Conservation (phyloP, 2,329 filamentous ascomycete species). For the Aspergillus fructus region DNA sequence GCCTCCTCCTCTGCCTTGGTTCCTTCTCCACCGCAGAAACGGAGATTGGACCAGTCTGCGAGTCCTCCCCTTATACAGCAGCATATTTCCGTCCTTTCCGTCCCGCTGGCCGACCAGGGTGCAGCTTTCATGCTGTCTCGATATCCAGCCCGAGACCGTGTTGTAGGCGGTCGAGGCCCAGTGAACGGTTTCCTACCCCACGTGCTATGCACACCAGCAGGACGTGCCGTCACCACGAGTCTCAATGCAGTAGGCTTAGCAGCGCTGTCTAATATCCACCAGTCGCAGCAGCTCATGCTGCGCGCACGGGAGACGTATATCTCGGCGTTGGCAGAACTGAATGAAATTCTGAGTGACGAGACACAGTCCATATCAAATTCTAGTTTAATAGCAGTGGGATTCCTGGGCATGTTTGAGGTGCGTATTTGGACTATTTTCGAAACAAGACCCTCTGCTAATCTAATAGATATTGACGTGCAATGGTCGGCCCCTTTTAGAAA, state of each 20-base stretch:
- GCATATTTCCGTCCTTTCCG: constrained; percentile 1
- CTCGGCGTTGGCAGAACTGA: constrained; percentile 9
- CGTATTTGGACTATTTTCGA: neutral
- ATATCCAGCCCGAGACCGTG: neutral
- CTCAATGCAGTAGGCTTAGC: constrained; percentile 11
- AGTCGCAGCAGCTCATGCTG: neutral
- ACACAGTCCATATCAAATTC: constrained; percentile 6
- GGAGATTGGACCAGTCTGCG: neutral
- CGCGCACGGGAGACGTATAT: constrained; percentile 7
- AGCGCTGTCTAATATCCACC: constrained; percentile 9
- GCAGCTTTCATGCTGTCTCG: constrained; percentile 8
- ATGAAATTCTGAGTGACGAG: constrained; percentile 6
- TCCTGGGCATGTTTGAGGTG: constrained; percentile 13
- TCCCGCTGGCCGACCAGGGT: constrained; percentile 4
- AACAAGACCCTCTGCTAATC: neutral
- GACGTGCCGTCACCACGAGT: constrained; percentile 3
- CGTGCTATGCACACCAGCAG: constrained; percentile 3
- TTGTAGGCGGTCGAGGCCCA: neutral
- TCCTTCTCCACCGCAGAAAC: neutral
- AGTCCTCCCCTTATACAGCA: neutral
- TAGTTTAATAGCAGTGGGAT: constrained; percentile 9
- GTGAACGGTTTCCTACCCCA: neutral
- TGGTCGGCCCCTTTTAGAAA: constrained; percentile 4
- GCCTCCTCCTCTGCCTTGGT: neutral
- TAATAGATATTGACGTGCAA: constrained; percentile 8